Evolutionary conservation across 2,329 filamentous ascomycete genomes (phyloP).

Genomic region (Xylaria sp.): DNA sequence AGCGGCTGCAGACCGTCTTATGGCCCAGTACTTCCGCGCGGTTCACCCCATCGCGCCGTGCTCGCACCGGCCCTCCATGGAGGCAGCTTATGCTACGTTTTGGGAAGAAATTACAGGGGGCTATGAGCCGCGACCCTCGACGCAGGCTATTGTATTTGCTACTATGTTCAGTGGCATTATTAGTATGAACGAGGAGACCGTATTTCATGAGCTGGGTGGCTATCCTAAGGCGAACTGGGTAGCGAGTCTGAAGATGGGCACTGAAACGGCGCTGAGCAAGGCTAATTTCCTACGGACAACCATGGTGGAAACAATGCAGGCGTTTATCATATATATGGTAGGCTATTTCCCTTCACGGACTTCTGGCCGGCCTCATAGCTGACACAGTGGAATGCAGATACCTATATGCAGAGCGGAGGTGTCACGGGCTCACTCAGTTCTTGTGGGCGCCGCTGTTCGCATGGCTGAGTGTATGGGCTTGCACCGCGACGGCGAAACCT

Average conservation of each 20-base stretch:
- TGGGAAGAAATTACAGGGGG: slow-evolving; percentile 70
- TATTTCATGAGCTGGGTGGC: slow-evolving; percentile 64
- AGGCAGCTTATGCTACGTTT: slow-evolving; percentile 71
- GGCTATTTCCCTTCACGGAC: slow-evolving; percentile 42
- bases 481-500: slow-evolving; percentile 75
- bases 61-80: slow-evolving; percentile 74
- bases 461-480: slow-evolving; percentile 83
- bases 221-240: slow-evolving; percentile 67
- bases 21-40: slow-evolving; percentile 73
- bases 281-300: slow-evolving; percentile 77
- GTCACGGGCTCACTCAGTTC: slow-evolving; percentile 77
- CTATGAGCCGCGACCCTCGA: slow-evolving; percentile 70
- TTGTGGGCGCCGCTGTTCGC: slow-evolving; percentile 77
- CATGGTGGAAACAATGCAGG: slow-evolving; percentile 79
- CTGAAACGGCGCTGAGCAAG: slow-evolving; percentile 73
- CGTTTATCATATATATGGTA: slow-evolving; percentile 80
- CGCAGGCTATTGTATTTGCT: slow-evolving; percentile 76
- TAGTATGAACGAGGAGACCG: slow-evolving; percentile 68
- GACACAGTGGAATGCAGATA: slow-evolving; percentile 59
- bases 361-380: slow-evolving; percentile 33
- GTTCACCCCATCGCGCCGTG: slow-evolving; percentile 77
- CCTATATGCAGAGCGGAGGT: slow-evolving; percentile 78
- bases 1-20: slow-evolving; percentile 67
- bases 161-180: slow-evolving; percentile 76
- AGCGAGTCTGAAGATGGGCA: slow-evolving; percentile 71